phyloP scores from a whole-genome alignment of 1,139 yeast species.

The Maudiozyma humilis region DNA sequence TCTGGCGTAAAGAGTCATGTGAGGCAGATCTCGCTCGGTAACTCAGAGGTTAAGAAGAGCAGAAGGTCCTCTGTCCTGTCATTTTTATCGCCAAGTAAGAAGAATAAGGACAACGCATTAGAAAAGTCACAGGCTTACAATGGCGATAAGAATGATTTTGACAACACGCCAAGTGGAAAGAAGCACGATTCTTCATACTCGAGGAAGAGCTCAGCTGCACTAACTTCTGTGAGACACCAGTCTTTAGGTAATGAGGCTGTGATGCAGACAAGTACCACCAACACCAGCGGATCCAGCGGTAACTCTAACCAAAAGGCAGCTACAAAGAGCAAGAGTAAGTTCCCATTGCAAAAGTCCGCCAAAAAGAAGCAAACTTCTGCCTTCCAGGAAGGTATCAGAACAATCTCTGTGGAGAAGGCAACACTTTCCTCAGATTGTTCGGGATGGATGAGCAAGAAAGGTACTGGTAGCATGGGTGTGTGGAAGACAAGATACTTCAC shows the following conservation, averaged over 20 bases:
- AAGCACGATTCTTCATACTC: constrained; percentile 7
- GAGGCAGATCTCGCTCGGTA: not conserved
- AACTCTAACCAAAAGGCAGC: not conserved
- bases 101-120: constrained; percentile 6
- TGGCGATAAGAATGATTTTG: constrained; percentile 1
- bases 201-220: constrained; percentile 10
- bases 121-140: constrained; percentile 4
- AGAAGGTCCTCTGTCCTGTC: constrained; percentile 25
- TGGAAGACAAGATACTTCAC: constrained; percentile 91
- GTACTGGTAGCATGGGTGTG: constrained; percentile 69
- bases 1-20: constrained; percentile 1
- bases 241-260: not conserved
- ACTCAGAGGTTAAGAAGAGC: constrained; percentile 14
- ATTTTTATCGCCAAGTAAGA: constrained; percentile 15
- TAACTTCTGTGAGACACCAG: constrained; percentile 10
- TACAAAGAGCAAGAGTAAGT: constrained; percentile 2
- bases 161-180: not conserved
- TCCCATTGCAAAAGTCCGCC: not conserved
- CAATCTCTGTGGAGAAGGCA: constrained; percentile 71
- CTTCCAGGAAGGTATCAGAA: constrained; percentile 83
- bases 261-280: not conserved
- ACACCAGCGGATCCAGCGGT: not conserved
- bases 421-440: constrained; percentile 64
- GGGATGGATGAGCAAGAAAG: constrained; percentile 96
- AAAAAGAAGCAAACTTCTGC: constrained; percentile 69